Evolutionary conservation across 1,139 yeast species (phyloP), one percentile per base, ranked within the genome.

Genomic region (Geotrichum aggregatum): DNA sequence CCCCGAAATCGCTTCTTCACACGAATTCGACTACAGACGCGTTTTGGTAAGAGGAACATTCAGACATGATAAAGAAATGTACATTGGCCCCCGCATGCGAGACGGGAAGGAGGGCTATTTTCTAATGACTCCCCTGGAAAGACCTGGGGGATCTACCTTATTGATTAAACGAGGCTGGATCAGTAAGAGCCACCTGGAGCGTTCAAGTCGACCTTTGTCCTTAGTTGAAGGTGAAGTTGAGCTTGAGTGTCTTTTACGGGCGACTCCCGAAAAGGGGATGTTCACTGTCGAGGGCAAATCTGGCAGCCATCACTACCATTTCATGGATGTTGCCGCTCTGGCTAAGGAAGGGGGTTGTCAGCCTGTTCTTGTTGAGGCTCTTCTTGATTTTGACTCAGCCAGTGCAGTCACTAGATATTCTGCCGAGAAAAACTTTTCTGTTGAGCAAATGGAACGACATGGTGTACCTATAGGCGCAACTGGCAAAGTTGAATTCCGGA

Each of bases 81-180:
- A 87, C 61, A 87, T 94, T 50, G 98, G 98, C 0, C 98, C 98
- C 16, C 77, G 96, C 59, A 75, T 86, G 54, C 76, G 77, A 58
- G 82, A 87, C 58, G 95, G 91, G 7, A 76, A 74, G 59, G 77
- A 82, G 54, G 98, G 98, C 1, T 92, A 86, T 66, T 72, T 80
- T 45, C 76, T 92, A 11, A 81, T 87, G 36, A 84, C 95, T 7
- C 98, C 98, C 3, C 80, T 92, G 63, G 77, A 81, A 26, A 79
- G 95, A 56, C 75, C 72, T 52, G 52, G 56, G 28, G 65, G 60
- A 10, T 49, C 57, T 31, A 60, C 59, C 24, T 72, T 91, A 26
- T 73, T 92, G 53, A 78, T 92, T 33, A 95, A 88, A 67, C 78
- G 99, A 60, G 99, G 99, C 6, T 92, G 98, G 96, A 82, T 92